Evolutionary conservation across 257 asterid genomes (phyloP).

Genomic region (Striga asiatica): DNA sequence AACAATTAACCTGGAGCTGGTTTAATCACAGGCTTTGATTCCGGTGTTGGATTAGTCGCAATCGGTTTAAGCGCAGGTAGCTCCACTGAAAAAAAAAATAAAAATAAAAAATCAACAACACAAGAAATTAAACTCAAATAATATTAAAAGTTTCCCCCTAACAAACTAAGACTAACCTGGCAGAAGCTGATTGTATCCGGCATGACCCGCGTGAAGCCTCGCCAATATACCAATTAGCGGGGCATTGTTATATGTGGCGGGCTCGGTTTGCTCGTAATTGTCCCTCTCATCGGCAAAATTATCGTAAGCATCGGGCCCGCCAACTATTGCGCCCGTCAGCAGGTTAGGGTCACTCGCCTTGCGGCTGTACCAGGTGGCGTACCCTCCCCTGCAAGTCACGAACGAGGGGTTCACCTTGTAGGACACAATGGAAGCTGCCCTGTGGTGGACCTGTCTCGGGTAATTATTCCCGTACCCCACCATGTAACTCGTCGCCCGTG

Average conservation of each 20-base stretch:
- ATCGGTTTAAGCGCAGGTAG: constrained; percentile 21
- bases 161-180: constrained; percentile 24
- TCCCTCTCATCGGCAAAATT: constrained; percentile 23
- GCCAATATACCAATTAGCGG: constrained; percentile 52
- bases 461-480: constrained; percentile 72
- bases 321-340: constrained; percentile 46
- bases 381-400: constrained; percentile 37
- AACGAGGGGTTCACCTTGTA: constrained; percentile 14
- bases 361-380: constrained; percentile 22
- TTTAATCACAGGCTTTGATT: constrained; percentile 1
- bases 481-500: constrained; percentile 97
- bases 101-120: neutral
- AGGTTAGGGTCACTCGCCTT: constrained; percentile 43
- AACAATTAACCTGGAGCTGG: constrained; percentile 19
- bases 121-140: too few relatives aligned
- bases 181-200: constrained; percentile 30
- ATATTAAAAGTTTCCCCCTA: too few relatives aligned
- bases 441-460: constrained; percentile 33
- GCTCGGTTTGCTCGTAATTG: constrained; percentile 34
- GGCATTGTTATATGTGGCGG: constrained; percentile 35
- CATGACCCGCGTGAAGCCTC: constrained; percentile 25
- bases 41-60: constrained; percentile 9
- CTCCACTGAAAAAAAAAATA: constrained; percentile 16
- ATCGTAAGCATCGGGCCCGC: constrained; percentile 41
- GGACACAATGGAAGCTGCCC: constrained; percentile 49